phyloP scores from a whole-genome alignment of 2,329 filamentous ascomycete species.

The Hysterium pulicare region DNA sequence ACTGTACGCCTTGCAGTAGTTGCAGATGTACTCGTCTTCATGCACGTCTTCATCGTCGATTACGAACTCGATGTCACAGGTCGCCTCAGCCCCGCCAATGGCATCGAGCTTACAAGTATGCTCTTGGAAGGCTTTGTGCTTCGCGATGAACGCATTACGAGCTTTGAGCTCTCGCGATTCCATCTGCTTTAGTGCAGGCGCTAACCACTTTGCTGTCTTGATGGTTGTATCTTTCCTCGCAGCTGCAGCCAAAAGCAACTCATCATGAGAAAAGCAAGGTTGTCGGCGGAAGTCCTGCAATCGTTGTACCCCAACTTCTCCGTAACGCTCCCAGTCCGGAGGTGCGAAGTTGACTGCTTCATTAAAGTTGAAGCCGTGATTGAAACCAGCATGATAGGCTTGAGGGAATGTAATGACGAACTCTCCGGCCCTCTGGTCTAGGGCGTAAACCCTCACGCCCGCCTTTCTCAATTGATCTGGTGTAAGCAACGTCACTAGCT shows the following conservation, averaged over 20 bases:
- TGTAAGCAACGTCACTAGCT: conserved; percentile 91
- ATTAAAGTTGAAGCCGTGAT: conserved; percentile 97
- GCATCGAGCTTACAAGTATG: conserved; percentile 48
- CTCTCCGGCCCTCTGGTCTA: conserved; percentile 95
- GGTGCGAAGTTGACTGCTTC: conserved; percentile 98
- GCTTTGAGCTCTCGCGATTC: conserved; percentile 68
- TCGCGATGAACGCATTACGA: conserved; percentile 65
- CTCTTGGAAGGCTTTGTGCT: conserved; percentile 52
- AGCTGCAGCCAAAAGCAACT: conserved; percentile 86
- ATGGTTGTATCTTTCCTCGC: conserved; percentile 72
- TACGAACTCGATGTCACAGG: conserved; percentile 29
- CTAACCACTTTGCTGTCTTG: conserved; percentile 91
- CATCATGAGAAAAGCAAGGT: conserved; percentile 96
- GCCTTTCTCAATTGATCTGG: conserved; percentile 91
- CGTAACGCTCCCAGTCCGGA: conserved; percentile 89
- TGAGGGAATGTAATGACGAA: conserved; percentile 96
- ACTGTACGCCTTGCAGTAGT: conserved; percentile 86
- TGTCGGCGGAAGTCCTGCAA: conserved; percentile 85
- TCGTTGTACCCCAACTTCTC: conserved; percentile 79
- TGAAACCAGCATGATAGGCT: conserved; percentile 96
- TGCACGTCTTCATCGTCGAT: conserved; percentile 65
- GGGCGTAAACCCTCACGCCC: conserved; percentile 85
- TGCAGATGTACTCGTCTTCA: conserved; percentile 91
- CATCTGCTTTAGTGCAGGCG: conserved; percentile 78
- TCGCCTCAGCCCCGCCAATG: conserved; percentile 40